Percentiles rank a stretch among this genome's conserved stretches.
Evolutionary conservation across 768 basidiomycete species (phyloP).

Genomic region (Tricholoma sp.): DNA sequence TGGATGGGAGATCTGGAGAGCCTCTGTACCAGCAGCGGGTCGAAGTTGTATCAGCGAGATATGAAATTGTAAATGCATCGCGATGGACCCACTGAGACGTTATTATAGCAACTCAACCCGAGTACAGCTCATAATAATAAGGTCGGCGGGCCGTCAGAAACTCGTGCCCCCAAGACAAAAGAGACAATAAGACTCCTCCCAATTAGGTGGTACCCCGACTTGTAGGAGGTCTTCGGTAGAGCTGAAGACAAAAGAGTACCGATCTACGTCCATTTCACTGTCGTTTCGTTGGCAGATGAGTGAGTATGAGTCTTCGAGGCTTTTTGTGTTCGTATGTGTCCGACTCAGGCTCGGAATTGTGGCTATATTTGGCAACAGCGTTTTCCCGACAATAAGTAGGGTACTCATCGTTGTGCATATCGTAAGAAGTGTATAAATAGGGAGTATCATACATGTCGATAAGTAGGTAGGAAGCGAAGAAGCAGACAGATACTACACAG

Average conservation of each 20-base stretch:
- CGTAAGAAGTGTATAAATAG: too few species aligned
- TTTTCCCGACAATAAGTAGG: too few species aligned
- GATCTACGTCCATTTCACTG: neutral
- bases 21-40: slow-evolving; percentile 3
- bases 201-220: too few species aligned
- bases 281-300: too few species aligned
- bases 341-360: too few species aligned
- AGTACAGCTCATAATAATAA: neutral
- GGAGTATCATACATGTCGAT: too few species aligned
- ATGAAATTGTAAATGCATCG: neutral
- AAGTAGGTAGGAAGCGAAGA: too few species aligned
- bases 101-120: neutral
- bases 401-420: too few species aligned
- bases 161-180: neutral
- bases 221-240: neutral
- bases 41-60: neutral
- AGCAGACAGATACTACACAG: too few species aligned
- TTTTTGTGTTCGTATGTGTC: too few species aligned
- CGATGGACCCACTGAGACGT: neutral
- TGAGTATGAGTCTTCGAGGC: too few species aligned
- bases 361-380: too few species aligned
- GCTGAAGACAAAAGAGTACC: neutral
- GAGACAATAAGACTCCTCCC: slow-evolving; percentile 1
- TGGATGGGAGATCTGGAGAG: neutral
- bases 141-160: neutral